Conservation (phyloP, 495 filamentous ascomycete species). For the Aspergillus homomorphus region DNA sequence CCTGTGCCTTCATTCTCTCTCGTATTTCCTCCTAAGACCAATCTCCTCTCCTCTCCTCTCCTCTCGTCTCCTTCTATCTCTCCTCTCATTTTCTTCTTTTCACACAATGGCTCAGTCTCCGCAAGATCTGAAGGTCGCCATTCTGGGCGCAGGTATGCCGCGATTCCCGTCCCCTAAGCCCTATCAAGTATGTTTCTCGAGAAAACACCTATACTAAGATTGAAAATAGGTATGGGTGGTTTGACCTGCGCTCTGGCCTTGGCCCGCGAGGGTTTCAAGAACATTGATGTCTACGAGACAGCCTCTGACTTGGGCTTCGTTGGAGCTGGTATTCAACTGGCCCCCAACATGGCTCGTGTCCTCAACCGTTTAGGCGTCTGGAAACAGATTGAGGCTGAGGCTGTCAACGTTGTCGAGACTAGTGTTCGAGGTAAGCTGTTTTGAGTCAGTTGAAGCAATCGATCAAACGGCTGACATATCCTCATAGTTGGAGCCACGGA, state of each 20-base stretch:
- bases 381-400: constrained; percentile 63
- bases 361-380: constrained; percentile 67
- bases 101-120: constrained; percentile 29
- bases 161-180: background rate
- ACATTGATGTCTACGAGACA: constrained; percentile 70
- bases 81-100: background rate
- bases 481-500: constrained; percentile 62
- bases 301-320: constrained; percentile 76
- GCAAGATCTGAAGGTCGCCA: constrained; percentile 44
- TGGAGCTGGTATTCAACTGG: constrained; percentile 78
- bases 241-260: constrained; percentile 68
- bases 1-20: background rate
- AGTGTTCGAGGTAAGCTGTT: constrained; percentile 47
- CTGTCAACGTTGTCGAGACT: constrained; percentile 52
- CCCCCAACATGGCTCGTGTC: constrained; percentile 76
- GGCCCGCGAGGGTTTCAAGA: constrained; percentile 67
- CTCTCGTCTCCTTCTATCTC: background rate
- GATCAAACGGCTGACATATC: background rate
- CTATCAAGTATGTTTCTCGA: background rate
- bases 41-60: background rate
- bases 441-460: background rate
- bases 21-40: background rate
- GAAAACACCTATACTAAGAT: background rate
- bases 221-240: constrained; percentile 66
- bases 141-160: constrained; percentile 37